These are phyloP conservation scores for Solanum appendiculatum DNA, from an alignment of 257 asterid species.

Conservation along the genomic window DNA sequence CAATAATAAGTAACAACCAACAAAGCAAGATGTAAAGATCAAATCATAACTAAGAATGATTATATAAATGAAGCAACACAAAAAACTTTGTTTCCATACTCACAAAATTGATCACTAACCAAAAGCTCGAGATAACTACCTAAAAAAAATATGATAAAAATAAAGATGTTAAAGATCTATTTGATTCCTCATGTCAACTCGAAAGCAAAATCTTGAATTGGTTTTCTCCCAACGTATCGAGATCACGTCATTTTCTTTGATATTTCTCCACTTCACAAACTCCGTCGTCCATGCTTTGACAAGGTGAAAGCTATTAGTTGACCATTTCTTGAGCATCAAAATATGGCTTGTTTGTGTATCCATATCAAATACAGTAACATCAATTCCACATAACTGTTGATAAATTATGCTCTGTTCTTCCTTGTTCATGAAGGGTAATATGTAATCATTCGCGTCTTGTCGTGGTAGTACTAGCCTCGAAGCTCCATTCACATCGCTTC, in stretches of 20 bases:
- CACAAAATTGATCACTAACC: background rate
- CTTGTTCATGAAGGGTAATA: no score
- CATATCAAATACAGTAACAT: no score
- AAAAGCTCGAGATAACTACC: background rate
- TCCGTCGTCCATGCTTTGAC: background rate
- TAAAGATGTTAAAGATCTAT: no score
- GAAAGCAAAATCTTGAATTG: background rate
- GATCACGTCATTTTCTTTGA: background rate
- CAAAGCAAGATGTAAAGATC: no score
- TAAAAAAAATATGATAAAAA: background rate
- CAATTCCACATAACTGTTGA: no score
- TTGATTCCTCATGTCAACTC: background rate
- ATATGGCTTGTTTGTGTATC: no score
- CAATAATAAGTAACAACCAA: no score
- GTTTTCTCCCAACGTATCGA: background rate
- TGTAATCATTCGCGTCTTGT: no score
- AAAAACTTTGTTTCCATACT: background rate
- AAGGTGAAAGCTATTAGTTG: background rate
- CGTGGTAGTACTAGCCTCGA: no score
- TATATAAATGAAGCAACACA: background rate
- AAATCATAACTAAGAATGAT: background rate
- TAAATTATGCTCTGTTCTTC: no score
- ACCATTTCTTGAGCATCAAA: background rate
- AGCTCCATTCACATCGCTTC: no score
- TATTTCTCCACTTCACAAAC: background rate